Evolutionary conservation across 495 filamentous ascomycete species (phyloP), one percentile per base, ranked within the genome.

Genomic region (Penicillium turbatum): DNA sequence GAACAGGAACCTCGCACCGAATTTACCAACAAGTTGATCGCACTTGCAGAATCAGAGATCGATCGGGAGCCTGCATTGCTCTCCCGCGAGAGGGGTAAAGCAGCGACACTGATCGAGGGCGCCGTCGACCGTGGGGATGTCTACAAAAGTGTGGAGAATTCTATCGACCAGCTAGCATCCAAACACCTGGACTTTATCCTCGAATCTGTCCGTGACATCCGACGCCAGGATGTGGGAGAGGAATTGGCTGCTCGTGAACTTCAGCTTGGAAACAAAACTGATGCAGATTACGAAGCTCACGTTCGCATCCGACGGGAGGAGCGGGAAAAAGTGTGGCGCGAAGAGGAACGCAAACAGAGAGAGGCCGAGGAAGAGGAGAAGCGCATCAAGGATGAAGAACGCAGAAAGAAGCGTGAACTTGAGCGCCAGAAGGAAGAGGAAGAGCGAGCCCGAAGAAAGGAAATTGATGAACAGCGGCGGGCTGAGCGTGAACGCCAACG

Each of bases 51-150:
- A 61, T 79, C 80, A 30, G 89, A 96, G 67, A 83, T 95, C 58
- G 90, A 95, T 56, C 83, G 85, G 55, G 86, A 95, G 60, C 83
- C 89, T 0, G 73, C 74, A 39, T 77, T 92, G 27, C 80, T 96
- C 1, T 86, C 88, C 6, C 79, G 89, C 9, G 88, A 92, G 53
- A 83, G 88, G 6, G 76, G 83, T 17, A 90, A 92, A 71, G 88
- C 90, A 31, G 88, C 87, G 17, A 82, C 87, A 5, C 76, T 96
- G 16, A 86, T 96, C 42, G 89, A 95, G 66, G 91, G 91, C 39
- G 89, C 88, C 0, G 85, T 90, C 27, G 89, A 95, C 57, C 83
- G 91, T 39, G 85, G 82, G 47, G 86, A 86, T 48, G 82, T 93
- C 37, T 96, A 95, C 70, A 85, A 88, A 53, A 81, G 76, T 43